A percentile compares a stretch with the other conserved stretches of the same genome.
Evolutionary conservation across 1,139 yeast species (phyloP).

Genomic region (Kurtzmaniella natalensis): DNA sequence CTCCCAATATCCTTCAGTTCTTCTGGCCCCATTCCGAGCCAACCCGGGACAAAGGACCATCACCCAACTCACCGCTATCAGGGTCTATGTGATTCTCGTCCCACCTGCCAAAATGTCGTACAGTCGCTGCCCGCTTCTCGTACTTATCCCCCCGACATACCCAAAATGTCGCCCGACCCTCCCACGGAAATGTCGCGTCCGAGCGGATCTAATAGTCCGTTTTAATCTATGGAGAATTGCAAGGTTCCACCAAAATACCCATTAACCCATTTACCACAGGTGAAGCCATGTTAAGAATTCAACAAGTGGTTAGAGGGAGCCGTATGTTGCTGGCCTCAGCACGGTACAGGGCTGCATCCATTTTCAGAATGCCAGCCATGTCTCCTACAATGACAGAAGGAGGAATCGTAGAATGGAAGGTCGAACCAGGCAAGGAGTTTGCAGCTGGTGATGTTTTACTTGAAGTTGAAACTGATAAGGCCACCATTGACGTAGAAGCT

Average conservation of each 20-base stretch:
- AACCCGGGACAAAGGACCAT: too few species aligned
- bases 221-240: too few species aligned
- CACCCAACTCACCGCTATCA: too few species aligned
- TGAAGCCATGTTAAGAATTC: neutral
- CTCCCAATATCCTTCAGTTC: too few species aligned
- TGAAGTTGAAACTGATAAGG: conserved; percentile 92
- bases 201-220: conserved; percentile 8
- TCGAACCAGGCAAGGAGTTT: conserved; percentile 75
- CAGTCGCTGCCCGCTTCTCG: too few species aligned
- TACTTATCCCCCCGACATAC: too few species aligned
- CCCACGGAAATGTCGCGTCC: conserved; percentile 11
- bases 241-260: too few species aligned
- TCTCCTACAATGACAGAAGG: conserved; percentile 99
- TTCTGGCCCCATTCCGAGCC: too few species aligned
- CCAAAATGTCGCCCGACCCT: conserved; percentile 1
- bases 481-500: conserved; percentile 90
- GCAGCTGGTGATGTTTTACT: conserved; percentile 80
- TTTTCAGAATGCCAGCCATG: conserved; percentile 96
- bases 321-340: conserved; percentile 9
- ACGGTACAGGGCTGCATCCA: conserved; percentile 41
- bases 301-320: neutral
- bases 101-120: too few species aligned
- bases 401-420: conserved; percentile 92
- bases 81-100: too few species aligned
- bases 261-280: too few species aligned